Percentiles rank a stretch among this genome's conserved stretches.
phyloP scores from a whole-genome alignment of 352 stramenopile genomes.

The Pythium scleroteichum region DNA sequence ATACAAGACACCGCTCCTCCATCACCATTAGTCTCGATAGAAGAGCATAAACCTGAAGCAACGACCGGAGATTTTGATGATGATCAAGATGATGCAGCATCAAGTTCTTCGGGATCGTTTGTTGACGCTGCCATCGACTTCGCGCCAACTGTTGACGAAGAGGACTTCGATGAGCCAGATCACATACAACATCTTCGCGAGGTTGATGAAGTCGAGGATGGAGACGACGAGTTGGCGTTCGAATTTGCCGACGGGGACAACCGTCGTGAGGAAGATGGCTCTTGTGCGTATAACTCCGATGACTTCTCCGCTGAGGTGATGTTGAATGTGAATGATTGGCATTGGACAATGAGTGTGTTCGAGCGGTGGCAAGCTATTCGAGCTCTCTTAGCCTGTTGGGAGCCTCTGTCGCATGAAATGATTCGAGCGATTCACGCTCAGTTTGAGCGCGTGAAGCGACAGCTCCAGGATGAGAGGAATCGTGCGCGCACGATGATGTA shows the following conservation, averaged over 20 bases:
- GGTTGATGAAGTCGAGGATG: slow-evolving; percentile 60
- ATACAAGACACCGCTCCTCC: too few relatives aligned
- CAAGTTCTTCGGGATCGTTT: slow-evolving; percentile 29
- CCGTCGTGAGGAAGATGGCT: neutral
- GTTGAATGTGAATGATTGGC: slow-evolving; percentile 44
- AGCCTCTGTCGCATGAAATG: slow-evolving; percentile 24
- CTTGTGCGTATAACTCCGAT: too few relatives aligned
- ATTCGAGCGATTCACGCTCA: slow-evolving; percentile 30
- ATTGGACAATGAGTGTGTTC: slow-evolving; percentile 69
- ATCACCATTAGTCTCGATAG: too few relatives aligned
- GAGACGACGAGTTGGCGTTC: slow-evolving; percentile 35
- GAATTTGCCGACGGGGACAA: slow-evolving; percentile 29
- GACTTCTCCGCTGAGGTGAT: neutral
- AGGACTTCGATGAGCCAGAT: slow-evolving; percentile 79
- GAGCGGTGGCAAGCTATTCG: slow-evolving; percentile 53
- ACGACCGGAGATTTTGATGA: too few relatives aligned
- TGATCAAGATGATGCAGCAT: slow-evolving; percentile 17
- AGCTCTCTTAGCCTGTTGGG: slow-evolving; percentile 34
- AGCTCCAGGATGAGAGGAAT: slow-evolving; percentile 62
- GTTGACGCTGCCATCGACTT: slow-evolving; percentile 36
- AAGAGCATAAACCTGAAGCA: too few relatives aligned
- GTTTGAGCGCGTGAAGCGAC: slow-evolving; percentile 40
- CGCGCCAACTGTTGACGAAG: slow-evolving; percentile 35
- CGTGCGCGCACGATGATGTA: slow-evolving; percentile 73
- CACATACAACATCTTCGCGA: slow-evolving; percentile 85